Evolutionary conservation across 352 stramenopile genomes (phyloP), one percentile per base, ranked within the genome.

Genomic region (Globisporangium solare): DNA sequence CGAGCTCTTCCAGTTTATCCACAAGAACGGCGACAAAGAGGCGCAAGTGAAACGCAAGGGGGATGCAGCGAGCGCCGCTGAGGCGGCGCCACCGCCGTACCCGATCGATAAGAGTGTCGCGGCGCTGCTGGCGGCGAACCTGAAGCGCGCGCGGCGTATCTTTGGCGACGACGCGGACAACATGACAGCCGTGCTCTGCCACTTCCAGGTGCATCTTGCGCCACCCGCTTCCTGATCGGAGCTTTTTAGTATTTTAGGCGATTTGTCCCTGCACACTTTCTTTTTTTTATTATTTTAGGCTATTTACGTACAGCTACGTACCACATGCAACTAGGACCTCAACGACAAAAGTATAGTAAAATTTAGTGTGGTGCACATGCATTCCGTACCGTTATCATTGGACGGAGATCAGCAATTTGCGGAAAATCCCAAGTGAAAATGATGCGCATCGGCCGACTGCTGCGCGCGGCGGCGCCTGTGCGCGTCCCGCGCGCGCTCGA

Each of bases 81-180:
- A 27, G 6, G 4, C 17, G 4, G 15, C 14, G 1, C 1, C 24
- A 20, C 35, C 47, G 14, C 40, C 41, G 50, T 48, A 61, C 32
- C 47, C 55, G 3, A 60, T 82, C 17, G 67, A 84, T 41, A 58
- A 49, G 2, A 62, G 79, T 3, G 67, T 65, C 6, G 54, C 57
- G 7, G 56, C 61, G 14, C 68, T 96, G 42, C 83, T 96, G 76
- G 31, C 67, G 5, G 65, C 62, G 49, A 96, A 94, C 47, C 56
- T 88, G 32, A 27, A 68, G 10, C 76, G 82, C 8, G 83, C 86
- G 2, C 66, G 68, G 12, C 61, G 54, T 31, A 75, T 90, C 54
- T 96, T 96, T 49, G 85, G 82, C n/a, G 79, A 79, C 54, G 70
- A 92, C 48, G 82, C 85, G 4, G 86, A 96, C 72, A 96, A 96